Percentiles rank a stretch among this genome's conserved stretches.
Conservation (phyloP, 441 rosid species). For the Populus hybrid region DNA sequence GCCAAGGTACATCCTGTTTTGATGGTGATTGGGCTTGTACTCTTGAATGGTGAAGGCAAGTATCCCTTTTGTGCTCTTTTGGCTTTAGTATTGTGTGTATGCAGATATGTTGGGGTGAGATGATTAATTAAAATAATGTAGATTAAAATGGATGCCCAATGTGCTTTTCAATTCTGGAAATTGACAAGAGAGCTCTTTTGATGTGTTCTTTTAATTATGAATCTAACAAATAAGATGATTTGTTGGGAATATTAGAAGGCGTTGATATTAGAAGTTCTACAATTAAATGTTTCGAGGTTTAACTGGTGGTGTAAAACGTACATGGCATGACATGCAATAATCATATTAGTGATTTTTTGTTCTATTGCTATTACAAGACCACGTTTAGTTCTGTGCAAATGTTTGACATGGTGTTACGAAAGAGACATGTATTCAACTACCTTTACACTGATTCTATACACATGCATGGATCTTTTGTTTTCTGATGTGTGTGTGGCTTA, state of each 20-base stretch:
- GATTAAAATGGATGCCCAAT: background rate
- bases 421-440: background rate
- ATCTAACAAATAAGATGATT: background rate
- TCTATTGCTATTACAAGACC: background rate
- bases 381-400: background rate
- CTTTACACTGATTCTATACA: background rate
- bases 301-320: too few species aligned
- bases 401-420: background rate
- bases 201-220: background rate
- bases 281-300: background rate
- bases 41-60: constrained; percentile 95
- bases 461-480: background rate
- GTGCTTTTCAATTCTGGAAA: background rate
- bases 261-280: background rate
- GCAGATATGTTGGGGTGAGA: too few species aligned
- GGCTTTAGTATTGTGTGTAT: background rate
- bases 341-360: background rate
- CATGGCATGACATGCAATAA: background rate
- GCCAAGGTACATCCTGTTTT: constrained; percentile 89
- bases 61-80: background rate
- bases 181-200: background rate
- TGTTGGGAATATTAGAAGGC: background rate
- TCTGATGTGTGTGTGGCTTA: background rate
- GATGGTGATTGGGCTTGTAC: constrained; percentile 82
- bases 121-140: background rate